A percentile compares a stretch with the other conserved stretches of the same genome.
Evolutionary conservation across 169 alveolate genomes (phyloP).

Genomic region (Plasmodium gonderi): DNA sequence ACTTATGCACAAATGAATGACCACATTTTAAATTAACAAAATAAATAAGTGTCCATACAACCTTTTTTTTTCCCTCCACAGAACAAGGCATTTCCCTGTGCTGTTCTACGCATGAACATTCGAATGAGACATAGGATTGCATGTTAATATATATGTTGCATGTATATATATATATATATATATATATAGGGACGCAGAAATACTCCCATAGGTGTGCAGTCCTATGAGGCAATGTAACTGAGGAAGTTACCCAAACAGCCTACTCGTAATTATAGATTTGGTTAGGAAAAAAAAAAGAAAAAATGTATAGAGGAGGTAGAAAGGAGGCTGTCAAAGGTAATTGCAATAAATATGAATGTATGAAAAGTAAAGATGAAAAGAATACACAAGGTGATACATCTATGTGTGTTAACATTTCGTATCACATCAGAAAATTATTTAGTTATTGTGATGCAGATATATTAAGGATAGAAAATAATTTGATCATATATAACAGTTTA

Average conservation of each 20-base stretch:
- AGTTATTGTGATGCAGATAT: conserved; percentile 74
- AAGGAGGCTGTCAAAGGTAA: neutral
- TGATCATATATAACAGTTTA: conserved; percentile 66
- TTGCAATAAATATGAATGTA: conserved; percentile 33
- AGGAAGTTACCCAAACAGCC: too few species aligned
- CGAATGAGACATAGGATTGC: too few species aligned
- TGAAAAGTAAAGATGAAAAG: conserved; percentile 28
- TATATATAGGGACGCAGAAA: too few species aligned
- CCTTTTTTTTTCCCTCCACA: neutral
- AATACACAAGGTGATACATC: conserved; percentile 10
- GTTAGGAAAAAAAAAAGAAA: neutral
- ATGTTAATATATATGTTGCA: neutral
- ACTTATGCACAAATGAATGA: neutral
- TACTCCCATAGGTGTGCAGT: too few species aligned
- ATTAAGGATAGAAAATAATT: conserved; percentile 54
- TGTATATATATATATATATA: neutral
- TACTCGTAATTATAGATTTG: neutral
- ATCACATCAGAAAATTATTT: conserved; percentile 62
- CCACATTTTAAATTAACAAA: neutral
- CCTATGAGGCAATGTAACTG: too few species aligned
- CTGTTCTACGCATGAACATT: neutral
- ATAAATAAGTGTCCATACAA: neutral
- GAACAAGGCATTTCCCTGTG: neutral
- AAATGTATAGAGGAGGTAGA: conserved; percentile 2
- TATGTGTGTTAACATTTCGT: conserved; percentile 37